Conservation (phyloP, 495 filamentous ascomycete genomes). For the Neurospora discreta region DNA sequence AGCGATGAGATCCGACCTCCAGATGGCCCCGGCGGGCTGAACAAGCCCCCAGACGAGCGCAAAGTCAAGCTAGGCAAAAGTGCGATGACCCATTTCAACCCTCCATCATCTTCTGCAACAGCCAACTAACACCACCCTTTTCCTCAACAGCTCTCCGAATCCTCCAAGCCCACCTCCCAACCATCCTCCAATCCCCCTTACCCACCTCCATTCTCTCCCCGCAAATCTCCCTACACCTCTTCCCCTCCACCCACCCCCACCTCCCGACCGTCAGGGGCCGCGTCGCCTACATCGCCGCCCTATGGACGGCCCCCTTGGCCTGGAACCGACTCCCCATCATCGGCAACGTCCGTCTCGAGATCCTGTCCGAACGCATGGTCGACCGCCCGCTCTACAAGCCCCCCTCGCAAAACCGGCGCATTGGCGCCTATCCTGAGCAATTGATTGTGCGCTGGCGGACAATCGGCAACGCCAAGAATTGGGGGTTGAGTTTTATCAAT, state of each 20-base stretch:
- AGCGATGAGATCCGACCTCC: constrained; percentile 2
- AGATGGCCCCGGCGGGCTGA: constrained; percentile 2
- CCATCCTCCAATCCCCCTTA: constrained; percentile 70
- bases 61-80: constrained; percentile 86
- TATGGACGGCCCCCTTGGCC: constrained; percentile 91
- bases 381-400: constrained; percentile 22
- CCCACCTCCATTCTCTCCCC: constrained; percentile 82
- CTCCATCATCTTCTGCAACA: too few species aligned
- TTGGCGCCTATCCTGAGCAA: constrained; percentile 52
- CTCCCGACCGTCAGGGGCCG: constrained; percentile 84
- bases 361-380: constrained; percentile 79
- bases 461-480: constrained; percentile 25
- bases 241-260: constrained; percentile 92
- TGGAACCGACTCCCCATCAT: constrained; percentile 88
- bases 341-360: constrained; percentile 77
- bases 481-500: constrained; percentile 11
- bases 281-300: constrained; percentile 79
- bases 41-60: constrained; percentile 53
- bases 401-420: constrained; percentile 17
- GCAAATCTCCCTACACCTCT: constrained; percentile 84
- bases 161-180: constrained; percentile 78
- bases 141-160: constrained; percentile 57
- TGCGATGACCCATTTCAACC: constrained; percentile 25
- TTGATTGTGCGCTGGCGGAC: constrained; percentile 79
- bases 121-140: neutral